Evolutionary conservation across 768 basidiomycete species (phyloP), one percentile per base, ranked within the genome.

Genomic region (Dioszegia hungarica): DNA sequence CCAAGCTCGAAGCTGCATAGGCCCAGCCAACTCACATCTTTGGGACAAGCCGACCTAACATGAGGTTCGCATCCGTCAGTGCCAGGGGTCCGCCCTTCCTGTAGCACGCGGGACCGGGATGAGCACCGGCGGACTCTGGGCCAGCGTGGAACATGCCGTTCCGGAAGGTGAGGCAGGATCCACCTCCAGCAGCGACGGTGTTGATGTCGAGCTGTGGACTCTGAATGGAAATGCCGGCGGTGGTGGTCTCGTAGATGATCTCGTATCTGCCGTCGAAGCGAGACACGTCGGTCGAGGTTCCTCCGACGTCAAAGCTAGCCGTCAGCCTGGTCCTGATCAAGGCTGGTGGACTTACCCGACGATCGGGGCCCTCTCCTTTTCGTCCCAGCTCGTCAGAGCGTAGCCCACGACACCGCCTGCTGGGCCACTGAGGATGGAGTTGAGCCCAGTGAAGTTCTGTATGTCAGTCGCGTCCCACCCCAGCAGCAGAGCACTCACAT

Each of bases 391-490:
- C 3, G 89, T 92, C 61, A 90, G 77, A 0, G 92, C 90, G 67
- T 89, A 93, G 0, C 93, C 93, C 0, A 97, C 93, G 8, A 97
- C 93, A 1, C 93, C 93, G 3, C 93, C 93, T 0, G 93, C 93
- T 0, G 93, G 93, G 2, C 77, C 75, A 66, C 88, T 90, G 28
- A 94, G 76, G 61, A 95, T 92, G 63, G 87, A 89, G 80, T 91
- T 92, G 66, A 97, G 76, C 0, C 93, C 93, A 0, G 89, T 89
- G 73, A 97, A 95, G 67, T 89, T 88, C 55, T 82, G 76, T 11
- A n/a, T n/a, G n/a, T n/a, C n/a, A n/a, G n/a, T n/a, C n/a, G n/a
- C n/a, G n/a, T n/a, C n/a, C n/a, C n/a, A n/a, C n/a, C n/a, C n/a
- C 17, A 70, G 90, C 87, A 57, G 56, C 28, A 12, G 19, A 31